Evolutionary conservation across 2,329 filamentous ascomycete genomes (phyloP), one percentile per base, ranked within the genome.

Genomic region (Paramyrothecium sp.): DNA sequence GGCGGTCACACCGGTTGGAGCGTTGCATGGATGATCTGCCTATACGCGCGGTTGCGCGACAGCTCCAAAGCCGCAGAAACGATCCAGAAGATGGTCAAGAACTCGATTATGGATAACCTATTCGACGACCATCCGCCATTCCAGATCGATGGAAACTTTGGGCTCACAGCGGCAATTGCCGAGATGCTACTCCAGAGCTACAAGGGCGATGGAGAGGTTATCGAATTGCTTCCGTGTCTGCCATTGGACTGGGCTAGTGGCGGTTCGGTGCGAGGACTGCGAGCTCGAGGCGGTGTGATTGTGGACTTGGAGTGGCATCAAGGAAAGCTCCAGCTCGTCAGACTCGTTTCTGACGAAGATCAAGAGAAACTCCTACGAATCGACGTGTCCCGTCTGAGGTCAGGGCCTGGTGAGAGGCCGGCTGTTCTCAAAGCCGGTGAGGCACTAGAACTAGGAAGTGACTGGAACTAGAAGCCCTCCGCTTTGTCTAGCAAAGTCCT

Each of bases 1-100:
- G 75, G 78, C 4, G 80, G 78, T 0, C 75, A 80, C 54, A 83
- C 79, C 0, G 81, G 81, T 0, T 83, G 80, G 81, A 80, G 78
- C 3, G 71, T 77, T 17, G 78, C 78, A 5, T 83, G 80, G 80
- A 65, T 78, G 0, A 68, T 81, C n/a, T 79, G 76, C 46, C 67
- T 81, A 44, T 77, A 78, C 54, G 79, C 80, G 13, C 73, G 81
- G 1, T 65, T 83, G 1, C 50, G 57, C 4, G 62, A 68, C 16
- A 51, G 57, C 1, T 20, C 48, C 13, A 61, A 56, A 1, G 65
- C 62, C 1, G 50, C 23, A 1, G 52, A 51, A 4, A 61, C 65
- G 5, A 61, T 65, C 57, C 58, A 68, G 4, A 16, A 60, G 7
- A 30, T 68, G 2, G 19, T 68, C 1, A 48, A 56, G 8, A 52